Base-by-base conservation (phyloP, 2,329 filamentous ascomycete species). In the Paraphoma sp. region DNA sequence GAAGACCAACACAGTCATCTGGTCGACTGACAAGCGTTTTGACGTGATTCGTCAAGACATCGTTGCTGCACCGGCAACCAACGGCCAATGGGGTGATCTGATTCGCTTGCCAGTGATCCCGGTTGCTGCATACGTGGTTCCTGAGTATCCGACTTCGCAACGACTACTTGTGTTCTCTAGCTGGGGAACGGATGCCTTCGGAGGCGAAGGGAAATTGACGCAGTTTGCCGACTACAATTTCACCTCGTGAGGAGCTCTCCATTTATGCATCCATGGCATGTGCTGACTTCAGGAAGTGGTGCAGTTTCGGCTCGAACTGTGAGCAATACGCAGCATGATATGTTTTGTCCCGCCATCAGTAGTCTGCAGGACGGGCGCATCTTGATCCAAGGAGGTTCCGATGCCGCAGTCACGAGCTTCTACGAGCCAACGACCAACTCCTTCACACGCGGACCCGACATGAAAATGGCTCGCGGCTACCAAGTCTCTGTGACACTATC, bases 201-300 rank as follows among this genome's bases (percentile, higher is more conserved):
- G 65, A n/a, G 65, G 63, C n/a, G 59, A 48, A 29, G 53, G 67
- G 54, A 64, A 64, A 18, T 51, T 48, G 5, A 70, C 67, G 4
- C 67, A 70, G 29, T 68, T 70, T 48, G 65, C 65, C 3, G 65
- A 68, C 48, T 70, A 69, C 48, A 70, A 70, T 48, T 67, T 64
- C 36, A 60, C 63, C 12, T 56, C 64, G 65, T 66, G 56, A 51
- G 67, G 63, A 36, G 2, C 9, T 14, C 33, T 14, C 9, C 33
- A 6, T 3, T 10, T 10, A 36, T 36, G 3, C 3, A 3, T 36
- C 33, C 23, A 23, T 12, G 28, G 17, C 9, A 1, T 5, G 31
- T 30, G 33, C 58, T 68, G 14, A 69, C 23, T 29, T 14, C 3
- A 9, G 11, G 16, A n/a, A 69, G 65, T 56, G 64, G 64, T 9